A percentile compares a stretch with the other conserved stretches of the same genome.
phyloP scores from a whole-genome alignment of 768 basidiomycete genomes.

The Kwoniella botswanensis region DNA sequence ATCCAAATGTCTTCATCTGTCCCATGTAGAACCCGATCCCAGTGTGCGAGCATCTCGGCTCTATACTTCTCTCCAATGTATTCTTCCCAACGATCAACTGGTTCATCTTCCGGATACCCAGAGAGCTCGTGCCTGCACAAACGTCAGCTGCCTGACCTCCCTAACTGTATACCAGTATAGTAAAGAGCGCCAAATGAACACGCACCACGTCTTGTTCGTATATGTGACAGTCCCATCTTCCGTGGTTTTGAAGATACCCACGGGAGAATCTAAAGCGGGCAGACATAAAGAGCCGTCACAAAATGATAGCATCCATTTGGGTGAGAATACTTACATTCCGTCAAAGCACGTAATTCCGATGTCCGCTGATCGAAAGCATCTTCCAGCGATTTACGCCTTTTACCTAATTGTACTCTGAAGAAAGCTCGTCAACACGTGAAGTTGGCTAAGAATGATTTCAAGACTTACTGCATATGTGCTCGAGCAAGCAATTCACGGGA shows the following conservation, averaged over 20 bases:
- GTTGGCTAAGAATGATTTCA: conserved; percentile 6
- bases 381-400: conserved; percentile 50
- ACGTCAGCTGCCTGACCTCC: neutral
- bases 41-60: conserved; percentile 18
- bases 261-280: conserved; percentile 44
- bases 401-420: conserved; percentile 57
- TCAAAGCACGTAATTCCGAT: conserved; percentile 51
- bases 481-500: conserved; percentile 58
- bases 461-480: conserved; percentile 42
- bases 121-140: conserved; percentile 29
- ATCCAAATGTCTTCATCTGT: conserved; percentile 13
- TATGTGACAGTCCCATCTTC: conserved; percentile 37
- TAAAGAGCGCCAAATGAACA: neutral
- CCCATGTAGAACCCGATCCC: conserved; percentile 18
- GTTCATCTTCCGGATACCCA: conserved; percentile 33
- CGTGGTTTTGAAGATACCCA: conserved; percentile 50
- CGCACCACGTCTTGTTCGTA: conserved; percentile 46
- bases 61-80: conserved; percentile 25
- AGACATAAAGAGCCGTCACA: no score
- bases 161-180: neutral
- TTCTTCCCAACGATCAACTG: conserved; percentile 29
- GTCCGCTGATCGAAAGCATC: conserved; percentile 50
- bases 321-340: conserved; percentile 40
- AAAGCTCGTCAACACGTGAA: conserved; percentile 4
- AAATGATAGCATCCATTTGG: no score